phyloP scores from a whole-genome alignment of 2,329 filamentous ascomycete genomes.

The Ophiostoma novo-ulmi region DNA sequence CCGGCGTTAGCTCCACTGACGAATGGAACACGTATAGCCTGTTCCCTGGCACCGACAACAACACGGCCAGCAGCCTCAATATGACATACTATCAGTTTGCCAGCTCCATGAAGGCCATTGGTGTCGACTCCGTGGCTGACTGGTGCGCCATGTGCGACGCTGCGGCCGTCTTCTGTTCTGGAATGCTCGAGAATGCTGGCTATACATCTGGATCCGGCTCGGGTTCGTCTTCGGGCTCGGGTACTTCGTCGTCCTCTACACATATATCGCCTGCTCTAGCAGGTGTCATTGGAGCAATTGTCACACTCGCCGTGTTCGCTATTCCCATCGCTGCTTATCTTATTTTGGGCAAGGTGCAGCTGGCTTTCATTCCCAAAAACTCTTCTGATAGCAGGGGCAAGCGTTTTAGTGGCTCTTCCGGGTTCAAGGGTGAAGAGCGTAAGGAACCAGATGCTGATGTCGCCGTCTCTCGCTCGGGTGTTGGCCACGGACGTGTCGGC shows the following conservation, averaged over 20 bases:
- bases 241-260: not conserved
- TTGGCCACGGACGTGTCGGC: conserved; percentile 43
- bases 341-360: conserved; percentile 30
- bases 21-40: not conserved
- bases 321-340: conserved; percentile 29
- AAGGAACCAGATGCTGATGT: conserved; percentile 43
- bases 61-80: conserved; percentile 32
- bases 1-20: not conserved
- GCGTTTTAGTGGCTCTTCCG: conserved; percentile 30
- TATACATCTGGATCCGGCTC: not conserved
- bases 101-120: conserved; percentile 36
- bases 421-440: conserved; percentile 45
- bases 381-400: not conserved
- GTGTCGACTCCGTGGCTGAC: conserved; percentile 32
- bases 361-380: conserved; percentile 28
- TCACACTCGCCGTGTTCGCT: conserved; percentile 36
- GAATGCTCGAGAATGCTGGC: conserved; percentile 18
- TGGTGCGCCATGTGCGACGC: conserved; percentile 46
- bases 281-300: conserved; percentile 44
- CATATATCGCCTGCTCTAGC: conserved; percentile 38
- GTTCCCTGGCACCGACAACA: conserved; percentile 37
- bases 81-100: conserved; percentile 41
- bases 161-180: conserved; percentile 38
- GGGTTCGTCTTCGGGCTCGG: not conserved
- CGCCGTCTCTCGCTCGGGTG: conserved; percentile 37